phyloP scores from a whole-genome alignment of 1,284 basidiomycete genomes.

The Sparassis latifolia region DNA sequence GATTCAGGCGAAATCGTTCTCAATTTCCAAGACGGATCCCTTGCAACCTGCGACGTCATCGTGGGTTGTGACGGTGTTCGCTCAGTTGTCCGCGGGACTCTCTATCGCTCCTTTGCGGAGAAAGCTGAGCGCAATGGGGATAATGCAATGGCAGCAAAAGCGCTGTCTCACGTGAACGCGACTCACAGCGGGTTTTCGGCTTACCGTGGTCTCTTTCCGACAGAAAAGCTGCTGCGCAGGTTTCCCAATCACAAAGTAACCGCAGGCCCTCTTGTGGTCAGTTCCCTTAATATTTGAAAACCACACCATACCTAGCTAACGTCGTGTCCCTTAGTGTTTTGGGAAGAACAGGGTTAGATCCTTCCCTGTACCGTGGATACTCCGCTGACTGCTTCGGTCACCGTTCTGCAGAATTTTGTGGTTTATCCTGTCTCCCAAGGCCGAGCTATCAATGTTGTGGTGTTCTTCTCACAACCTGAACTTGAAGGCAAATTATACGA shows the following conservation, averaged over 20 bases:
- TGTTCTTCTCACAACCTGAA: slow-evolving; percentile 35
- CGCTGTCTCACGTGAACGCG: slow-evolving; percentile 3
- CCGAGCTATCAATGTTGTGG: slow-evolving; percentile 42
- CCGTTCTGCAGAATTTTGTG: slow-evolving; percentile 33
- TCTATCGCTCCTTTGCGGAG: slow-evolving; percentile 15
- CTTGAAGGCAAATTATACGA: slow-evolving; percentile 32
- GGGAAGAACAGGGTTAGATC: slow-evolving; percentile 9
- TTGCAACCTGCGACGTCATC: slow-evolving; percentile 34
- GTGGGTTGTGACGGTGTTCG: slow-evolving; percentile 43
- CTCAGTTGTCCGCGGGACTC: slow-evolving; percentile 34
- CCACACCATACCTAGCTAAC: not conserved
- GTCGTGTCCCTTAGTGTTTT: slow-evolving; percentile 4
- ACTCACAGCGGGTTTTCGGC: slow-evolving; percentile 12
- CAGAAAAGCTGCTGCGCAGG: slow-evolving; percentile 1
- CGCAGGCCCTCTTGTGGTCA: not conserved
- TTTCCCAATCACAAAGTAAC: slow-evolving; percentile 8
- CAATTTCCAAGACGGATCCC: slow-evolving; percentile 32
- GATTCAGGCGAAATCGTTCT: slow-evolving; percentile 13
- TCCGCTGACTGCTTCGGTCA: not conserved
- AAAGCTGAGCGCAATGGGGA: slow-evolving; percentile 2
- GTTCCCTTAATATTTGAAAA: not conserved
- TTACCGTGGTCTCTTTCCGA: slow-evolving; percentile 11
- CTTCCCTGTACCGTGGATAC: no score
- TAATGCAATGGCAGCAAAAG: not conserved
- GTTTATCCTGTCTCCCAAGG: slow-evolving; percentile 43